Conservation (phyloP, 768 basidiomycete species). For the Boletellus ananas region DNA sequence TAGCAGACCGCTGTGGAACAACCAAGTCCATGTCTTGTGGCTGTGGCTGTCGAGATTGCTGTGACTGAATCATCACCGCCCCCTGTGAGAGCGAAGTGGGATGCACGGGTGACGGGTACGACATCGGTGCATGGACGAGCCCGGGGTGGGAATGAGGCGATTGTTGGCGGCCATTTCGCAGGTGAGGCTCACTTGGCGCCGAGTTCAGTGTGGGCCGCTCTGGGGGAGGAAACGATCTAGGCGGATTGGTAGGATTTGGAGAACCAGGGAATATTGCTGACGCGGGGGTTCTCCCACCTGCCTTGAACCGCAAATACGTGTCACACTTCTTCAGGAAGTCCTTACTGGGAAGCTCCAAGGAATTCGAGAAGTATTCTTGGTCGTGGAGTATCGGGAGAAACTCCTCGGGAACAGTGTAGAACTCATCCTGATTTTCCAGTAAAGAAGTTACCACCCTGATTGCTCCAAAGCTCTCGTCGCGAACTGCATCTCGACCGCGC, state of each 20-base stretch:
- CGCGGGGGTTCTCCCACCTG: constrained; percentile 47
- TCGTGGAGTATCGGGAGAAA: constrained; percentile 83
- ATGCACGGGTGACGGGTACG: constrained; percentile 43
- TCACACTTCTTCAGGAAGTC: constrained; percentile 96
- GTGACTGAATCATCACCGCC: constrained; percentile 41
- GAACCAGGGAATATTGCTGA: constrained; percentile 27
- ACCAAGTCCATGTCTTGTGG: constrained; percentile 45
- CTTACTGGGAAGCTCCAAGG: constrained; percentile 85
- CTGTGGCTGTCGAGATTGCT: constrained; percentile 37
- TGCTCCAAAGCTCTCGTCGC: constrained; percentile 89
- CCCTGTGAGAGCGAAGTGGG: constrained; percentile 45
- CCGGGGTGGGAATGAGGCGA: constrained; percentile 40
- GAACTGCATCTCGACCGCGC: constrained; percentile 75
- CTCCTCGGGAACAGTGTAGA: constrained; percentile 91
- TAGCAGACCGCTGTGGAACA: constrained; percentile 37
- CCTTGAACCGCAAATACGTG: constrained; percentile 76
- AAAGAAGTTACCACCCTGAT: constrained; percentile 83
- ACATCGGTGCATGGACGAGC: constrained; percentile 40
- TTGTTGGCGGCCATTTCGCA: constrained; percentile 39
- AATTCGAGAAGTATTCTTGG: constrained; percentile 87
- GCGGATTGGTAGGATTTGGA: constrained; percentile 19
- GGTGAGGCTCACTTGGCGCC: constrained; percentile 36
- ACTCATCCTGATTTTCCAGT: constrained; percentile 92
- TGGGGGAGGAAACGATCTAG: constrained; percentile 32
- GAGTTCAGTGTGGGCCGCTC: constrained; percentile 47